Evolutionary conservation across 495 filamentous ascomycete genomes (phyloP).

Genomic region (Massariosphaeria phaeospora): DNA sequence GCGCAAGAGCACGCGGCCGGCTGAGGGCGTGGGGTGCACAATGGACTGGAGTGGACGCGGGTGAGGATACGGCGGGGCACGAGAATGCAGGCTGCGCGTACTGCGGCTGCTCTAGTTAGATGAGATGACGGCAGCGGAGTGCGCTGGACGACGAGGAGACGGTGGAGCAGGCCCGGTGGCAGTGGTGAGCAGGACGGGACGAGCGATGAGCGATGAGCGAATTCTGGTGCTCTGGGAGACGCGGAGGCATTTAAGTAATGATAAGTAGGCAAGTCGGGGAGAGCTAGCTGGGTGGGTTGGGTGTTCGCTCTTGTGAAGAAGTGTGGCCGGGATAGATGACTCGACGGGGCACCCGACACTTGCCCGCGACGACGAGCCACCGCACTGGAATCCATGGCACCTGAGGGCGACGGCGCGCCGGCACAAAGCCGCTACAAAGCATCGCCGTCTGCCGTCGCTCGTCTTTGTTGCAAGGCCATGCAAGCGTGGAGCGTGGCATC

Average conservation of each 20-base stretch:
- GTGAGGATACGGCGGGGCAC: neutral
- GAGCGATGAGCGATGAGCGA: neutral
- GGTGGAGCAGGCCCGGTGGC: neutral
- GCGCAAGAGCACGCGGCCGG: conserved; percentile 8
- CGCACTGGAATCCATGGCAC: neutral
- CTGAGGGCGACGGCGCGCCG: neutral
- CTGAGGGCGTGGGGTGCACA: conserved; percentile 13
- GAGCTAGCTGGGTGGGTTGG: too few relatives aligned
- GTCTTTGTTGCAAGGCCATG: conserved; percentile 6
- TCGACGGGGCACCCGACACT: conserved; percentile 27
- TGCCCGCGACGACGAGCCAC: conserved; percentile 9
- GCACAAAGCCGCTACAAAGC: neutral
- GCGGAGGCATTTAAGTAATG: neutral
- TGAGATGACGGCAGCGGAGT: neutral
- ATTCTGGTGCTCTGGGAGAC: neutral
- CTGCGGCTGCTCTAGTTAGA: neutral
- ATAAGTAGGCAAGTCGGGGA: too few relatives aligned
- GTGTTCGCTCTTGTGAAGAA: conserved; percentile 15
- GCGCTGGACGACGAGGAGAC: neutral
- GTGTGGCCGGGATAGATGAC: conserved; percentile 12
- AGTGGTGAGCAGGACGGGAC: neutral
- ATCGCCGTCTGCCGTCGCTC: neutral
- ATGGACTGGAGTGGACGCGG: neutral
- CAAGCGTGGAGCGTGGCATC: too few relatives aligned
- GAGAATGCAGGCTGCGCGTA: conserved; percentile 4